Percentiles rank a stretch among this genome's conserved stretches.
These are phyloP conservation scores for Ramularia collo-cygni DNA, from an alignment of 2,329 filamentous ascomycete genomes.

Conservation along the genomic window DNA sequence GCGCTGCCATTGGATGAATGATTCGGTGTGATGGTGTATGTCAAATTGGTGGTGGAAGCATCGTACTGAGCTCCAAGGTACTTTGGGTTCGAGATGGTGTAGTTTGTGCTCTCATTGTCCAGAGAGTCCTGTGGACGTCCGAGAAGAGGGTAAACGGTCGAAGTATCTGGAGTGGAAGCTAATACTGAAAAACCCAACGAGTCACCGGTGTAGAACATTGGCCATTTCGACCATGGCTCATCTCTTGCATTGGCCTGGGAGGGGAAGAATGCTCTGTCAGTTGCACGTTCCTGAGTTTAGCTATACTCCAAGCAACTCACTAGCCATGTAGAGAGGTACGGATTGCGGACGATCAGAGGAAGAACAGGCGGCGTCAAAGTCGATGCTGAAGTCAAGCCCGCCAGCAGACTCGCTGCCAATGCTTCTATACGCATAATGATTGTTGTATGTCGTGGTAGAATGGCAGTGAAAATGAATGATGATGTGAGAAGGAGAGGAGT, in stretches of 20 bases:
- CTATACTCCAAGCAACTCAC: neutral
- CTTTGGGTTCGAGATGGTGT: slow-evolving; percentile 51
- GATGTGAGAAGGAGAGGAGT: neutral
- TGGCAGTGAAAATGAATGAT: neutral
- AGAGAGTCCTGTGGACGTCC: slow-evolving; percentile 61
- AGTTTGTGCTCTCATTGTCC: slow-evolving; percentile 39
- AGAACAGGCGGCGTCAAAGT: slow-evolving; percentile 48
- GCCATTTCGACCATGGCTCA: slow-evolving; percentile 75
- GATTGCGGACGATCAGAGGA: slow-evolving; percentile 45
- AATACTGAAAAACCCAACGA: slow-evolving; percentile 60
- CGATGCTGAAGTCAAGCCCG: slow-evolving; percentile 41
- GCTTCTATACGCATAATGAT: slow-evolving; percentile 18
- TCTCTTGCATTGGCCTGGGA: slow-evolving; percentile 54
- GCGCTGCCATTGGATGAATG: slow-evolving; percentile 30
- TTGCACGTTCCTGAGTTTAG: too few relatives aligned
- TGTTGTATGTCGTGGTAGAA: neutral
- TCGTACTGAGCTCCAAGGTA: slow-evolving; percentile 60
- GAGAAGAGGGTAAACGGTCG: slow-evolving; percentile 56
- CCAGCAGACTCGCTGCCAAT: slow-evolving; percentile 21
- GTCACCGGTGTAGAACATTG: slow-evolving; percentile 74
- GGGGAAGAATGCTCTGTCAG: neutral
- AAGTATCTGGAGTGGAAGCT: slow-evolving; percentile 54
- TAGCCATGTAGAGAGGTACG: slow-evolving; percentile 50
- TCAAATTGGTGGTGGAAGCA: slow-evolving; percentile 63
- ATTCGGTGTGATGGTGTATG: slow-evolving; percentile 51